These are phyloP conservation scores for Coprinopsis strossmayeri DNA, from an alignment of 768 basidiomycete species.

Conservation along the genomic window DNA sequence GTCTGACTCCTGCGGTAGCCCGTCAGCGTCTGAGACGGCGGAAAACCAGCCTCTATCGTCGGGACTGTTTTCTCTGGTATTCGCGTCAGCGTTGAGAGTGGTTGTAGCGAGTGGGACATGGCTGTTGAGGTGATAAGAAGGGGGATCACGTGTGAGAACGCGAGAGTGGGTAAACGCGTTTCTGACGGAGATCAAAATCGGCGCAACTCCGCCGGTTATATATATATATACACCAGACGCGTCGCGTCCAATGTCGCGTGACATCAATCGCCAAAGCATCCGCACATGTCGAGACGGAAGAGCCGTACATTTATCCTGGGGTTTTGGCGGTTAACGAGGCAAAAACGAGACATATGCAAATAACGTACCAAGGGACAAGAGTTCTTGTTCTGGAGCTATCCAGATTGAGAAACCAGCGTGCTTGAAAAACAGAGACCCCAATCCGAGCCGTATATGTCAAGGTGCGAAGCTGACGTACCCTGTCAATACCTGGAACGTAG, in stretches of 20 bases:
- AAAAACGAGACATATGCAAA: no score
- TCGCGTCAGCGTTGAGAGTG: slow-evolving; percentile 19
- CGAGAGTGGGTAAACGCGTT: slow-evolving; percentile 37
- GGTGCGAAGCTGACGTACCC: no score
- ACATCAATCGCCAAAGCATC: not conserved
- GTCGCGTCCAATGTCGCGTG: slow-evolving; percentile 15
- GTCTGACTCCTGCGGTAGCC: slow-evolving; percentile 14
- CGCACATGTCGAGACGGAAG: not conserved
- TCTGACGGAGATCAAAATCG: slow-evolving; percentile 26
- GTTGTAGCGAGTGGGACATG: slow-evolving; percentile 31
- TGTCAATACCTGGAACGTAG: no score
- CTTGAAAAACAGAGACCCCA: no score
- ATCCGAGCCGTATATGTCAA: no score
- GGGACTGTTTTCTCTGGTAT: slow-evolving; percentile 17
- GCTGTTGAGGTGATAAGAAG: slow-evolving; percentile 39
- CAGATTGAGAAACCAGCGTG: no score
- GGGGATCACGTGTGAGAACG: slow-evolving; percentile 32
- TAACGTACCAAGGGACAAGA: no score
- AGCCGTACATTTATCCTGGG: no score
- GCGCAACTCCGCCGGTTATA: slow-evolving; percentile 23
- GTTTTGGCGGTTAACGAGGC: no score
- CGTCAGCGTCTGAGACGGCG: slow-evolving; percentile 15
- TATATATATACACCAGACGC: slow-evolving; percentile 27
- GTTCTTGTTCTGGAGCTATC: no score
- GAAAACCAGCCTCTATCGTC: slow-evolving; percentile 13